These are phyloP conservation scores for Curvularia sp. DNA, from an alignment of 2,329 filamentous ascomycete genomes.

Conservation along the genomic window DNA sequence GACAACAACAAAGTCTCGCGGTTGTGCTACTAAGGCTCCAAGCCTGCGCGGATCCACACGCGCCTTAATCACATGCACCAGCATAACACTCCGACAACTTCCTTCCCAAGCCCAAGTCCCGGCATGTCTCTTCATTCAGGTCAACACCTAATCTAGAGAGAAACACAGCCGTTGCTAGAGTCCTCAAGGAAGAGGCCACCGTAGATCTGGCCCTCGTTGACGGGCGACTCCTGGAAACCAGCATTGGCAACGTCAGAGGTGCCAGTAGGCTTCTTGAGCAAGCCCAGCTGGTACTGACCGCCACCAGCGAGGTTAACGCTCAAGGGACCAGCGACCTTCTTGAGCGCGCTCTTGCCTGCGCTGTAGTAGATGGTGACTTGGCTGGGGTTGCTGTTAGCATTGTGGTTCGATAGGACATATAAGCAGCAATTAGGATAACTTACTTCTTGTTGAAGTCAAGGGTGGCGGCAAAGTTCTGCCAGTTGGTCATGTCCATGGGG, in stretches of 20 bases:
- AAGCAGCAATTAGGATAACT: conserved; percentile 22
- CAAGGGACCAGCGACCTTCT: conserved; percentile 56
- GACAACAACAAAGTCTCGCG: not conserved
- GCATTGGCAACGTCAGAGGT: conserved; percentile 49
- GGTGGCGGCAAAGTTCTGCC: conserved; percentile 69
- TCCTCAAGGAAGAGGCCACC: conserved; percentile 52
- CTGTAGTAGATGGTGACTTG: conserved; percentile 67
- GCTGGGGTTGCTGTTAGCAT: conserved; percentile 44
- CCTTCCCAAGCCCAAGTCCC: not conserved
- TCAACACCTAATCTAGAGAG: conserved; percentile 25
- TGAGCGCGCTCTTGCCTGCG: conserved; percentile 55
- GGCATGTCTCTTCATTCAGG: not conserved
- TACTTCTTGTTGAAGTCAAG: conserved; percentile 66
- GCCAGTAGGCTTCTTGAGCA: conserved; percentile 67
- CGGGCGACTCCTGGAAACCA: conserved; percentile 45
- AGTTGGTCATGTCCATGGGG: conserved; percentile 59
- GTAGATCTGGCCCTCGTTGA: conserved; percentile 52
- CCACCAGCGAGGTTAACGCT: conserved; percentile 63
- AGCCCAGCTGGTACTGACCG: conserved; percentile 68
- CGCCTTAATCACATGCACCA: not conserved
- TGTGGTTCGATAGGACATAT: not conserved
- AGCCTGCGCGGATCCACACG: not conserved
- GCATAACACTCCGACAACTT: not conserved
- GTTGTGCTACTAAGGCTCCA: not conserved
- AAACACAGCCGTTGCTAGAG: conserved; percentile 45